Evolutionary conservation across 163 green algal genomes (phyloP).

Genomic region (Chloromonas sp.): DNA sequence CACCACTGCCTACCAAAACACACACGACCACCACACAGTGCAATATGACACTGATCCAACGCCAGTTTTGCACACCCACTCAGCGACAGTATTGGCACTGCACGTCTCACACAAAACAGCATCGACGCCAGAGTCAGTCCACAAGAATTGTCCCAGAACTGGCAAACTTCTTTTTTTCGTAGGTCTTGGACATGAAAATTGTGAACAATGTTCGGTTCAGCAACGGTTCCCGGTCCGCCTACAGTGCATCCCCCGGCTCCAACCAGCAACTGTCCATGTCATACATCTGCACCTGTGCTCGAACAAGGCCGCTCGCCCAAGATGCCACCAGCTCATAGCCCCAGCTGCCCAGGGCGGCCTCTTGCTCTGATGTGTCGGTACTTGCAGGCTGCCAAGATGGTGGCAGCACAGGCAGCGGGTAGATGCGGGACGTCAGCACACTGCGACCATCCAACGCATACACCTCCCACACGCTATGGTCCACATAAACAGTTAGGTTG

Average conservation of each 20-base stretch:
- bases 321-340: neutral
- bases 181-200: too few relatives aligned
- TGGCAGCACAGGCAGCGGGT: constrained; percentile 5
- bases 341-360: neutral
- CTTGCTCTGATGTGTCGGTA: neutral
- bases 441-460: constrained; percentile 14
- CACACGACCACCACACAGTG: too few relatives aligned
- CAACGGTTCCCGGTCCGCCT: too few relatives aligned
- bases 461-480: constrained; percentile 18
- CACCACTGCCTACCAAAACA: too few relatives aligned
- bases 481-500: constrained; percentile 19
- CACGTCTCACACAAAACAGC: too few relatives aligned
- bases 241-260: neutral
- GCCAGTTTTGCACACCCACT: too few relatives aligned
- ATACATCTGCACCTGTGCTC: neutral
- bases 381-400: neutral
- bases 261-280: neutral
- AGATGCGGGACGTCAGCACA: constrained; percentile 14
- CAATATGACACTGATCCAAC: too few relatives aligned
- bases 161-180: too few relatives aligned
- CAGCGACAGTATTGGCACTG: too few relatives aligned
- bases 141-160: too few relatives aligned
- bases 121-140: too few relatives aligned
- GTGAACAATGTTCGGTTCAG: too few relatives aligned
- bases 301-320: neutral